A percentile compares a stretch with the other conserved stretches of the same genome.
phyloP scores from a whole-genome alignment of 305 asterid genomes.

The Fraxinus platypoda region DNA sequence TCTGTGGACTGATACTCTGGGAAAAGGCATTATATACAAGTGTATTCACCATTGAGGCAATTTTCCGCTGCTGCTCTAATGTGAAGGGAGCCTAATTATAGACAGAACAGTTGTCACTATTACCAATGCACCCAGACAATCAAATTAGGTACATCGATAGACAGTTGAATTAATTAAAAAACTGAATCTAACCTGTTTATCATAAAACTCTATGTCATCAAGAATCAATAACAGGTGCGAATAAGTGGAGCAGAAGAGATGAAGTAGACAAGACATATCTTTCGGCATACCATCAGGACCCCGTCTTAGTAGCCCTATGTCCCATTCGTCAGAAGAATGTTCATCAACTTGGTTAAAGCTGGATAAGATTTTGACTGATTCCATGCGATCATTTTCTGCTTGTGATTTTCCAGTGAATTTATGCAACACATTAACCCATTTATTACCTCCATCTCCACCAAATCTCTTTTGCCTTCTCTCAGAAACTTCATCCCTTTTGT shows the following conservation, averaged over 20 bases:
- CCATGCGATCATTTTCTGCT: conserved; percentile 37
- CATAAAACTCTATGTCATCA: conserved; percentile 90
- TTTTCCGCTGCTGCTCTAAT: conserved; percentile 79
- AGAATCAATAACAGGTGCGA: conserved; percentile 88
- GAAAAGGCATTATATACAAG: conserved; percentile 76
- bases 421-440: conserved; percentile 72
- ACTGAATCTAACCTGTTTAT: conserved; percentile 69
- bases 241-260: conserved; percentile 83
- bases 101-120: conserved; percentile 13
- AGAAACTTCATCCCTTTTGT: conserved; percentile 40
- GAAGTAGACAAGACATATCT: conserved; percentile 67
- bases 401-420: conserved; percentile 64
- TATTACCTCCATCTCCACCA: conserved; percentile 64
- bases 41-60: conserved; percentile 71
- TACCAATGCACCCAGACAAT: conserved; percentile 3
- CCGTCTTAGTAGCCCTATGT: conserved; percentile 61
- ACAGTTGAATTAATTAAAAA: conserved; percentile 10
- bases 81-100: conserved; percentile 70
- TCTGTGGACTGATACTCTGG: conserved; percentile 38
- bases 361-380: conserved; percentile 32
- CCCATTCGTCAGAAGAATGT: conserved; percentile 64
- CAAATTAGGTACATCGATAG: neutral
- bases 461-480: conserved; percentile 51
- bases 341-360: conserved; percentile 41
- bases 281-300: conserved; percentile 79